Base-by-base conservation (phyloP, 2,329 filamentous ascomycete species). In the Neobulgaria alba region DNA sequence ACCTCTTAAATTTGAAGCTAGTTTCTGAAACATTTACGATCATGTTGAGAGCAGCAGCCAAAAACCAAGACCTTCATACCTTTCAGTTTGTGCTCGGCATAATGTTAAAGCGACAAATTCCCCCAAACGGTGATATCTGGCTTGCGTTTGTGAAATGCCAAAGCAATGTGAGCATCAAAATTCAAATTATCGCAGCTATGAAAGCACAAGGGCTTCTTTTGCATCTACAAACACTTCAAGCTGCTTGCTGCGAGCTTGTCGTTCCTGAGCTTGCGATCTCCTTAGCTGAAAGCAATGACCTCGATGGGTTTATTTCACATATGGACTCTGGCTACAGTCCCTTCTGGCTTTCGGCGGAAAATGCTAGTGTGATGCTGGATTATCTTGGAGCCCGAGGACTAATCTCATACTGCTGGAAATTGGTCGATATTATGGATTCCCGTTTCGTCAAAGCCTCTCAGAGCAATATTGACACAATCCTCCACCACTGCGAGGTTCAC, bases 1-100 rank as follows among this genome's bases (percentile, higher is more conserved):
- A 64, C 37, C 53, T 61, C 33, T 48, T 63, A 17, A 56, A 61
- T 21, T 60, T 58, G 29, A 18, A 26, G 9, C 42, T 51, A 19
- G 23, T 61, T 2, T 53, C 59, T 4, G 61, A 66, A 29, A 65
- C 63, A 4, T 68, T 63, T 48, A 70, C 70, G 36, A 63, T 68
- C 33, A 51, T 71, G 36, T 48, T 72, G 29, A 51, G 53, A 31
- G 54, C 54, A 16, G 57, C 61, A 18, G 65, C 65, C 10, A 54
- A 53, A 36, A 53, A 51, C 16, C 59, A 61, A 36, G 60, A 69
- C 49, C 48, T 65, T n/a, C 48, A 45, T 10, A 53, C 54, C 12
- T 70, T 69, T 38, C 57, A 56, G 5, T 52, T 54, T 18, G 51
- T 66, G 15, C 46, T 71, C 14, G 38, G 52, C 17, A 43, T 56